phyloP scores from a whole-genome alignment of 805 yeast genomes.

The Scheffersomyces coipomensis region DNA sequence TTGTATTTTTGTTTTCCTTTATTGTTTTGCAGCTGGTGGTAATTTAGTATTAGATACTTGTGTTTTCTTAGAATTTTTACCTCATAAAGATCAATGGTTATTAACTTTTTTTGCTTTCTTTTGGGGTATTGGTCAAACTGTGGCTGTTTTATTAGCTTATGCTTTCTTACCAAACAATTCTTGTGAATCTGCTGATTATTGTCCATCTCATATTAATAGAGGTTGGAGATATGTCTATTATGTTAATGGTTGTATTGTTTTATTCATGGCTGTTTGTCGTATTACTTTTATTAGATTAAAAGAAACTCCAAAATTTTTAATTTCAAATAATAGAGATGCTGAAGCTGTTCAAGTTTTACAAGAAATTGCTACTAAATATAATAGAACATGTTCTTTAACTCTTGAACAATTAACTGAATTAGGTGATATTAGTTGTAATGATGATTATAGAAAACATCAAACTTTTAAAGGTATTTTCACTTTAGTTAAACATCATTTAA shows the following conservation, averaged over 20 bases:
- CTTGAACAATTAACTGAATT: slow-evolving; percentile 44
- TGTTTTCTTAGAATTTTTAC: slow-evolving; percentile 52
- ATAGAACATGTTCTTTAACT: slow-evolving; percentile 42
- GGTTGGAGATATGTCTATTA: slow-evolving; percentile 62
- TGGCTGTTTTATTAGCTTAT: slow-evolving; percentile 54
- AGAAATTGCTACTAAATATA: slow-evolving; percentile 46
- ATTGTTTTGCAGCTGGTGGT: slow-evolving; percentile 54
- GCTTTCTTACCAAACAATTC: slow-evolving; percentile 52
- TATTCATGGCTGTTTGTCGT: slow-evolving; percentile 30
- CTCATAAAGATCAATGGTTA: slow-evolving; percentile 49
- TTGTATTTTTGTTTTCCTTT: slow-evolving; percentile 45
- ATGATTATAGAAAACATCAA: slow-evolving; percentile 17
- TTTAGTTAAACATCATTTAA: slow-evolving; percentile 33
- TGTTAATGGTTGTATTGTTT: slow-evolving; percentile 50
- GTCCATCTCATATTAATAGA: slow-evolving; percentile 48
- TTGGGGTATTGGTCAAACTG: slow-evolving; percentile 66
- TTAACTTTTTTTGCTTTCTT: slow-evolving; percentile 49
- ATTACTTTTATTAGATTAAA: slow-evolving; percentile 35
- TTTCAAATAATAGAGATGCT: slow-evolving; percentile 52
- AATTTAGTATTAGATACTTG: slow-evolving; percentile 56
- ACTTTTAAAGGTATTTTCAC: slow-evolving; percentile 17
- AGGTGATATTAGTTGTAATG: slow-evolving; percentile 34
- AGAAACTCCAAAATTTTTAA: slow-evolving; percentile 58
- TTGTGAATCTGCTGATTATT: slow-evolving; percentile 39
- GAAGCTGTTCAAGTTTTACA: slow-evolving; percentile 45